These are phyloP conservation scores for Vicia villosa DNA, from an alignment of 306 rosid genomes.

Conservation along the genomic window DNA sequence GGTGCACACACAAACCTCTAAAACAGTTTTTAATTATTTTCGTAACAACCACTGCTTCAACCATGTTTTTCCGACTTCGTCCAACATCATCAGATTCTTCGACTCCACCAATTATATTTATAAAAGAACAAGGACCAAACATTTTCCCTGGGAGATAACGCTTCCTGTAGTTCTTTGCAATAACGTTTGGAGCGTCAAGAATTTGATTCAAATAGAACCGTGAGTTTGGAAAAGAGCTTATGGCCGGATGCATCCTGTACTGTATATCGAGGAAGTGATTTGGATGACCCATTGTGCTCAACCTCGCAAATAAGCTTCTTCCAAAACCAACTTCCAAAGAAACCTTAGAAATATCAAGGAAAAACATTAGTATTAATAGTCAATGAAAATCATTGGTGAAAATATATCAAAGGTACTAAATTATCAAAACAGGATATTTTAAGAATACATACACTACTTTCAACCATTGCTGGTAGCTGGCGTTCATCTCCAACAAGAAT, in stretches of 20 bases:
- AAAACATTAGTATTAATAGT: neutral
- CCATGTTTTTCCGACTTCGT: constrained; percentile 66
- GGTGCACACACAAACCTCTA: constrained; percentile 48
- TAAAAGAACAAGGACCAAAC: constrained; percentile 79
- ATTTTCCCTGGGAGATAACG: constrained; percentile 57
- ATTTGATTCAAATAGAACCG: constrained; percentile 56
- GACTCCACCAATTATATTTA: constrained; percentile 65
- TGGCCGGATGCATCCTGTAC: constrained; percentile 85
- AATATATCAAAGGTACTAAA: neutral
- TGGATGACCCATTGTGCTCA: constrained; percentile 49
- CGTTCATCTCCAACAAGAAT: constrained; percentile 80
- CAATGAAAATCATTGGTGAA: neutral
- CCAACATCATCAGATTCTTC: constrained; percentile 75
- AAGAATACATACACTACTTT: constrained; percentile 56
- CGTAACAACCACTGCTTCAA: constrained; percentile 66
- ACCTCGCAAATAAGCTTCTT: constrained; percentile 77
- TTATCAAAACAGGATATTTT: neutral
- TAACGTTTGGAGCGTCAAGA: constrained; percentile 59
- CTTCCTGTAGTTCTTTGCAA: constrained; percentile 45
- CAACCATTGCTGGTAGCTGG: constrained; percentile 73
- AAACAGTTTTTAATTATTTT: constrained; percentile 54
- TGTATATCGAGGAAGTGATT: constrained; percentile 66
- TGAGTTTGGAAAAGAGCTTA: constrained; percentile 71
- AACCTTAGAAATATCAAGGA: constrained; percentile 43
- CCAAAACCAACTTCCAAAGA: constrained; percentile 62